Conservation (phyloP, 2,329 filamentous ascomycete species). For the Erysiphe pulchra region DNA sequence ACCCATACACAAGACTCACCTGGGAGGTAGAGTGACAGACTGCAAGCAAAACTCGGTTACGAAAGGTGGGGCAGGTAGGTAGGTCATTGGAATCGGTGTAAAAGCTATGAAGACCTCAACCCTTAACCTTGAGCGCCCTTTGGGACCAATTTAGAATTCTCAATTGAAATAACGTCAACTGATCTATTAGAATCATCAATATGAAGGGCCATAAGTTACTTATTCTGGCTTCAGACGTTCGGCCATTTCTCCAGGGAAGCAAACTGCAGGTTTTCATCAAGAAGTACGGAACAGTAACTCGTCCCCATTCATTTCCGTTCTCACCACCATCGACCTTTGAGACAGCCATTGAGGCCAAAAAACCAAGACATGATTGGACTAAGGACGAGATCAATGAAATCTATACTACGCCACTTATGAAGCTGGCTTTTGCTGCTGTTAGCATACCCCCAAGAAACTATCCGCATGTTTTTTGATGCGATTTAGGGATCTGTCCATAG, state of each 20-base stretch:
- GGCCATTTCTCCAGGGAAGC: slow-evolving; percentile 4
- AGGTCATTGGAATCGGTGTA: too few species aligned
- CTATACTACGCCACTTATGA: slow-evolving; percentile 59
- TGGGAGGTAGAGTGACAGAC: too few species aligned
- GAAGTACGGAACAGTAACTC: slow-evolving; percentile 7
- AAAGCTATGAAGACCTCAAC: too few species aligned
- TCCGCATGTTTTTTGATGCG: background rate
- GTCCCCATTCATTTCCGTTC: slow-evolving; percentile 2
- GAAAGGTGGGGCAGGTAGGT: too few species aligned
- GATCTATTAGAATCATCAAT: background rate
- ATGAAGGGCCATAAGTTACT: slow-evolving; percentile 5
- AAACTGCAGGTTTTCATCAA: slow-evolving; percentile 1
- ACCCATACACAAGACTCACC: too few species aligned
- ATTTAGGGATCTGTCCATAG: slow-evolving; percentile 51
- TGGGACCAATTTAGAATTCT: too few species aligned
- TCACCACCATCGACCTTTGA: slow-evolving; percentile 5
- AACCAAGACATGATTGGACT: slow-evolving; percentile 51
- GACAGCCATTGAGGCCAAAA: slow-evolving; percentile 30
- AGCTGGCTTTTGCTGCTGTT: slow-evolving; percentile 51
- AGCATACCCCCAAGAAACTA: slow-evolving; percentile 9
- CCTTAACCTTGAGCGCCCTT: too few species aligned
- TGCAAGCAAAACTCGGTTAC: too few species aligned
- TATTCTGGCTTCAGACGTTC: slow-evolving; percentile 1
- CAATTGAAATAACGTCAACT: too few species aligned
- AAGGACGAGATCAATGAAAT: slow-evolving; percentile 57